A percentile compares a stretch with the other conserved stretches of the same genome.
Conservation (phyloP, 768 basidiomycete genomes). For the Mrakia gelida region DNA sequence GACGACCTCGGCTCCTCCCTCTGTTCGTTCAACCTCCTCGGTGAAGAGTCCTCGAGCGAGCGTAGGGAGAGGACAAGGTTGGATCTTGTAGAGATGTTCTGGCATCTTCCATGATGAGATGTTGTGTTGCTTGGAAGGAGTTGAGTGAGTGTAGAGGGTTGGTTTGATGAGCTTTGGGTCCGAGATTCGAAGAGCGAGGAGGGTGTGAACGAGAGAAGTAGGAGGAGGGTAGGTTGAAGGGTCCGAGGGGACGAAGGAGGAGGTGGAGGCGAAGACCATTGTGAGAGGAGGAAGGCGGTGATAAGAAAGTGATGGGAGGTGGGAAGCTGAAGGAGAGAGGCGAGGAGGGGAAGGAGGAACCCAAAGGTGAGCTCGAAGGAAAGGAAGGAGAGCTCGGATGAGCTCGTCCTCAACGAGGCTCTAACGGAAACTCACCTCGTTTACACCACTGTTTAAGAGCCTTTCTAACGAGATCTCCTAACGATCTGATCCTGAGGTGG, state of each 20-base stretch:
- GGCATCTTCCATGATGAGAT: slow-evolving; percentile 96
- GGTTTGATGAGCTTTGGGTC: slow-evolving; percentile 64
- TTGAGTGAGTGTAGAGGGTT: slow-evolving; percentile 56
- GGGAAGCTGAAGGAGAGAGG: neutral
- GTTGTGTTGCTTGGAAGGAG: slow-evolving; percentile 48
- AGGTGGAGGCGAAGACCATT: neutral
- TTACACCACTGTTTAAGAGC: too few species aligned
- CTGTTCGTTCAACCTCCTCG: slow-evolving; percentile 34
- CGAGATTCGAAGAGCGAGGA: slow-evolving; percentile 54
- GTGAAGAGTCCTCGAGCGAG: slow-evolving; percentile 91
- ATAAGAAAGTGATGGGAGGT: neutral
- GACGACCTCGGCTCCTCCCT: neutral
- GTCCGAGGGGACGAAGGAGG: neutral
- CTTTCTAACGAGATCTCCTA: too few species aligned
- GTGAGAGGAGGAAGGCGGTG: neutral
- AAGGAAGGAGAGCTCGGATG: neutral
- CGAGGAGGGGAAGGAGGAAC: neutral
- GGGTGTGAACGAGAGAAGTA: slow-evolving; percentile 56
- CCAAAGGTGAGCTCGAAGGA: neutral
- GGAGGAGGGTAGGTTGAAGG: slow-evolving; percentile 11
- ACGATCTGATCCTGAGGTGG: neutral
- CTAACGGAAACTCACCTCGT: too few species aligned
- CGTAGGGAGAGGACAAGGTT: slow-evolving; percentile 88
- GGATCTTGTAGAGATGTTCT: slow-evolving; percentile 87
- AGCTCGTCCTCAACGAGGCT: neutral